phyloP scores from a whole-genome alignment of 2,329 filamentous ascomycete genomes.

The Verticillium nubilum region DNA sequence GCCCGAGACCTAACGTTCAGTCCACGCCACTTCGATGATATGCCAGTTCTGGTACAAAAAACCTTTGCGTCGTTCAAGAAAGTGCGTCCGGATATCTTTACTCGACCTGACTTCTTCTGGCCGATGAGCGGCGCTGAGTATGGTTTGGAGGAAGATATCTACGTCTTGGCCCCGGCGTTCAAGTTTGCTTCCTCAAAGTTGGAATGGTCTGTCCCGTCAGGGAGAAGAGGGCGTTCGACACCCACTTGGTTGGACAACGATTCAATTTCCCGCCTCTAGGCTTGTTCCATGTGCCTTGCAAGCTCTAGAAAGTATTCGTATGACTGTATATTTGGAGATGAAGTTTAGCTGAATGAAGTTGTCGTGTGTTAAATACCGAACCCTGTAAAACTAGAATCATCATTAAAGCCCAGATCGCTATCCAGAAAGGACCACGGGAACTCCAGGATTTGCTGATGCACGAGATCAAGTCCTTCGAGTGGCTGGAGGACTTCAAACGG shows the following conservation, averaged over 20 bases:
- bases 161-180: constrained; percentile 7
- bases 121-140: constrained; percentile 8
- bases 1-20: constrained; percentile 12
- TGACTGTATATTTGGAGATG: too few relatives aligned
- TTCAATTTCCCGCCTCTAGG: too few relatives aligned
- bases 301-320: too few relatives aligned
- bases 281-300: too few relatives aligned
- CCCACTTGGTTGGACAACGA: constrained; percentile 2
- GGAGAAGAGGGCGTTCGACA: constrained; percentile 7
- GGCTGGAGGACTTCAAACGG: not conserved
- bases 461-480: not conserved
- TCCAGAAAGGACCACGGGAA: not conserved
- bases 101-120: constrained; percentile 6
- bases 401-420: not conserved
- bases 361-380: not conserved
- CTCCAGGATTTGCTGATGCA: not conserved
- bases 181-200: constrained; percentile 4
- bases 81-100: constrained; percentile 8
- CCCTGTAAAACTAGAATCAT: not conserved
- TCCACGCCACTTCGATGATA: constrained; percentile 16
- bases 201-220: constrained; percentile 6
- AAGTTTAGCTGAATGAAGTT: not conserved
- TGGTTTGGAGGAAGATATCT: constrained; percentile 7
- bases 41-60: constrained; percentile 9
- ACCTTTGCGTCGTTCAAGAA: constrained; percentile 3